Evolutionary conservation across 2,329 filamentous ascomycete species (phyloP).

Genomic region (Colletotrichum somersetense): DNA sequence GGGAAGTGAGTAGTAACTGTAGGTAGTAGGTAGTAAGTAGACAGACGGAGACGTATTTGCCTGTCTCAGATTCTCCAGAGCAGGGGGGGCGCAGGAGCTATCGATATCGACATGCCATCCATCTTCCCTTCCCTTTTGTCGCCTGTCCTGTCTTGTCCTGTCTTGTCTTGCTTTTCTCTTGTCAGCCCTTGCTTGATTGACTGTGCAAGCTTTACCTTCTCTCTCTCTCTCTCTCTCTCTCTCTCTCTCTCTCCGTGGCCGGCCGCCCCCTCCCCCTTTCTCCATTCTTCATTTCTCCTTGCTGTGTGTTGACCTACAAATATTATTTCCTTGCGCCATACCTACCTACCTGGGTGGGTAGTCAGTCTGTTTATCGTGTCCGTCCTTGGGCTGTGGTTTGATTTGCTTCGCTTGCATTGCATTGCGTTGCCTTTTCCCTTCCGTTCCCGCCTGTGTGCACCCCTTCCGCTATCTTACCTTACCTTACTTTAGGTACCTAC

Average conservation of each 20-base stretch:
- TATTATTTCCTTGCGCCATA: neutral
- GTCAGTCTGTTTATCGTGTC: neutral
- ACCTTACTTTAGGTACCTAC: neutral
- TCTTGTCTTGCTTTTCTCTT: neutral
- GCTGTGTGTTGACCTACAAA: neutral
- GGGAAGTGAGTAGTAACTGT: too few species aligned
- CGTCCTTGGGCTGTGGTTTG: neutral
- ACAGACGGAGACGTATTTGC: conserved; percentile 14
- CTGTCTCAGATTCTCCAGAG: conserved; percentile 18
- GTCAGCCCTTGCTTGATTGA: neutral
- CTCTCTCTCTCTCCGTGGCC: neutral
- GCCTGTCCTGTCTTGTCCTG: too few species aligned
- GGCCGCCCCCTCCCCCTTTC: too few species aligned
- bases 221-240: too few species aligned
- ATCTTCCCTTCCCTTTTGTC: neutral
- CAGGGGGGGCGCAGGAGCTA: neutral
- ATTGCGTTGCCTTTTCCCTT: conserved; percentile 7
- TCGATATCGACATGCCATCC: neutral
- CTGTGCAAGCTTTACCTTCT: neutral
- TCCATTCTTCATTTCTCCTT: neutral
- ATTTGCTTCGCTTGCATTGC: neutral
- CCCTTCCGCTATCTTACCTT: neutral
- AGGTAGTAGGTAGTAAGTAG: too few species aligned
- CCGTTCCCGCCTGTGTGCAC: conserved; percentile 11
- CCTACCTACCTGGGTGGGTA: too few species aligned